These are phyloP conservation scores for Moniliella sp. DNA, from an alignment of 1,284 basidiomycete genomes.

Conservation along the genomic window DNA sequence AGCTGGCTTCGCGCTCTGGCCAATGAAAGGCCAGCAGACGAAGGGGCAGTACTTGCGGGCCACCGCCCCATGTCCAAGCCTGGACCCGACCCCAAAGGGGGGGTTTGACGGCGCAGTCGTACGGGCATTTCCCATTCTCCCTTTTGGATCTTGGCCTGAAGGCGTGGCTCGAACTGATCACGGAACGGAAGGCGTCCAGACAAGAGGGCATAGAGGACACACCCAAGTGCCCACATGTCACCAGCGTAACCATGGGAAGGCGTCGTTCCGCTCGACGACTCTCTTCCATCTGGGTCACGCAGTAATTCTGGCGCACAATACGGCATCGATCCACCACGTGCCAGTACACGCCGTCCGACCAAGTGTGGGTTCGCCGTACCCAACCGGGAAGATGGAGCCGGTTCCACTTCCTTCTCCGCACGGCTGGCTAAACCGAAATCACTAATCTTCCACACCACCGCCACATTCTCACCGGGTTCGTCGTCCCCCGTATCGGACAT, in stretches of 20 bases:
- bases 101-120: constrained; percentile 7
- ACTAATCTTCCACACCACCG: constrained; percentile 36
- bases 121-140: constrained; percentile 19
- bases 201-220: constrained; percentile 19
- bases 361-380: no score
- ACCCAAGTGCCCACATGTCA: constrained; percentile 26
- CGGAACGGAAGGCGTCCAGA: constrained; percentile 17
- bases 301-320: constrained; percentile 21
- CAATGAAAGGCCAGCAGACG: neutral
- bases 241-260: constrained; percentile 6
- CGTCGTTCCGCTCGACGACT: neutral
- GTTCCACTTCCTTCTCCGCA: neutral
- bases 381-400: no score
- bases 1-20: constrained; percentile 1
- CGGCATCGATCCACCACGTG: constrained; percentile 14
- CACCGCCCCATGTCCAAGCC: constrained; percentile 2
- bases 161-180: constrained; percentile 19
- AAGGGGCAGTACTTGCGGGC: constrained; percentile 2
- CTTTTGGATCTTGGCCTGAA: constrained; percentile 22
- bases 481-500: neutral
- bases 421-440: constrained; percentile 56
- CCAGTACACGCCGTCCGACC: neutral
- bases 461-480: neutral
- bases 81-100: constrained; percentile 6
- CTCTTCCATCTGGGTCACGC: constrained; percentile 4